phyloP scores from a whole-genome alignment of 2,329 filamentous ascomycete genomes.

The Acrodontium crateriforme region DNA sequence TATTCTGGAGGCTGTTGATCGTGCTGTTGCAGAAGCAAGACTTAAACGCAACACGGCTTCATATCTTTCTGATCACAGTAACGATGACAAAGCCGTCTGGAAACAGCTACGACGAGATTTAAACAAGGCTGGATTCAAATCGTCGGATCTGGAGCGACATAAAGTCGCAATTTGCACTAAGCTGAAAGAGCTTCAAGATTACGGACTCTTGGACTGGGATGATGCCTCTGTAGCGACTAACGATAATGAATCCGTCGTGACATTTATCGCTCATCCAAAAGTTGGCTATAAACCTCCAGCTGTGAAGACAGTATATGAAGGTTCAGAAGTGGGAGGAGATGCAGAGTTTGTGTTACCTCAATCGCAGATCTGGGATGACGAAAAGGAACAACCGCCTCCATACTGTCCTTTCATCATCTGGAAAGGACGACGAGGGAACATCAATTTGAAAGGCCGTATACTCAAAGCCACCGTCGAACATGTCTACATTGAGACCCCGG shows the following conservation, averaged over 20 bases:
- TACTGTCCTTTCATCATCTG: too few species aligned
- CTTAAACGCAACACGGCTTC: neutral
- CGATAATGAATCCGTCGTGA: neutral
- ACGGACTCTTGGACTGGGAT: neutral
- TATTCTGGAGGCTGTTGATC: slow-evolving; percentile 1
- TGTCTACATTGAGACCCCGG: too few species aligned
- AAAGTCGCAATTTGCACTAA: neutral
- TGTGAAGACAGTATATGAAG: slow-evolving; percentile 1
- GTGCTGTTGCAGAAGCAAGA: neutral
- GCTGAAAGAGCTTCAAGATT: neutral
- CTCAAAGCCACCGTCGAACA: too few species aligned
- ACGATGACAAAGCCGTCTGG: slow-evolving; percentile 1
- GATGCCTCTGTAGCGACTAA: neutral
- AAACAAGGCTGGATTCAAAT: slow-evolving; percentile 1
- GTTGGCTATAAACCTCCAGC: neutral
- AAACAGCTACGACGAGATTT: slow-evolving; percentile 1
- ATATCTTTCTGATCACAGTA: neutral
- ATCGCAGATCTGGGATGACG: too few species aligned
- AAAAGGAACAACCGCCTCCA: too few species aligned
- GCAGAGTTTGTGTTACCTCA: too few species aligned
- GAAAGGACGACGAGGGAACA: too few species aligned
- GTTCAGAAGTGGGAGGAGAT: neutral
- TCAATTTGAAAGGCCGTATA: too few species aligned
- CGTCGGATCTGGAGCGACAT: slow-evolving; percentile 1
- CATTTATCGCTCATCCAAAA: neutral